Percentiles rank a stretch among this genome's conserved stretches.
Conservation (phyloP, 2,329 filamentous ascomycete species). For the Ilyonectria mors-panacis region DNA sequence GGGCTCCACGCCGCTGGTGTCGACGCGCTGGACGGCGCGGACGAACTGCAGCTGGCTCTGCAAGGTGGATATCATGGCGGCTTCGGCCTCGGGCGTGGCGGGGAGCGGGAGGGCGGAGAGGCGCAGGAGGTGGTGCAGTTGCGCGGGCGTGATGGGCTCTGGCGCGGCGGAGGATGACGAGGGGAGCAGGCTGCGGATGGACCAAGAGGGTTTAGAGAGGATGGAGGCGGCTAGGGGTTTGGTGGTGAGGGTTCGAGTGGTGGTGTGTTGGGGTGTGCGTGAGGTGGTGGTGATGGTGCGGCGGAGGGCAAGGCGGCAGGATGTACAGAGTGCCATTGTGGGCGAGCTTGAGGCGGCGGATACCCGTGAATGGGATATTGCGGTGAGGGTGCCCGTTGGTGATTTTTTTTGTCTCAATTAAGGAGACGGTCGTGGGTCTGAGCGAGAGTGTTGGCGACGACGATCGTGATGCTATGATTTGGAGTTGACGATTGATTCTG, state of each 20-base stretch:
- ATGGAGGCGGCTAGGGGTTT: conserved; percentile 56
- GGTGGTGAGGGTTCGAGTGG: conserved; percentile 29
- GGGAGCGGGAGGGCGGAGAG: conserved; percentile 90
- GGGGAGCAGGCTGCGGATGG: conserved; percentile 81
- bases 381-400: neutral
- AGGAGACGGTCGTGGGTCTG: neutral
- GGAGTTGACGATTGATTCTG: neutral
- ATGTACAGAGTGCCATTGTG: conserved; percentile 51
- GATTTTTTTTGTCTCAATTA: neutral
- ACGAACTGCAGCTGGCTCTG: conserved; percentile 91
- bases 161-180: conserved; percentile 45
- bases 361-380: neutral
- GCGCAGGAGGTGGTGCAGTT: conserved; percentile 87
- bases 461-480: neutral
- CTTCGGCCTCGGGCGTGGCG: conserved; percentile 72
- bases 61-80: conserved; percentile 80
- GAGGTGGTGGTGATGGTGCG: conserved; percentile 36
- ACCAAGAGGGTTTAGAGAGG: conserved; percentile 85
- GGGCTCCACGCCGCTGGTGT: conserved; percentile 81
- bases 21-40: conserved; percentile 84
- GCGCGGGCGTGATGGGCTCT: conserved; percentile 71
- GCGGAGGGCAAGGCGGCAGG: conserved; percentile 50
- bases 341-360: neutral
- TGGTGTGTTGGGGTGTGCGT: conserved; percentile 24
- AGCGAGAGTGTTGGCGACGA: neutral